Evolutionary conservation across 2,329 filamentous ascomycete species (phyloP).

Genomic region (Beauveria sp.): DNA sequence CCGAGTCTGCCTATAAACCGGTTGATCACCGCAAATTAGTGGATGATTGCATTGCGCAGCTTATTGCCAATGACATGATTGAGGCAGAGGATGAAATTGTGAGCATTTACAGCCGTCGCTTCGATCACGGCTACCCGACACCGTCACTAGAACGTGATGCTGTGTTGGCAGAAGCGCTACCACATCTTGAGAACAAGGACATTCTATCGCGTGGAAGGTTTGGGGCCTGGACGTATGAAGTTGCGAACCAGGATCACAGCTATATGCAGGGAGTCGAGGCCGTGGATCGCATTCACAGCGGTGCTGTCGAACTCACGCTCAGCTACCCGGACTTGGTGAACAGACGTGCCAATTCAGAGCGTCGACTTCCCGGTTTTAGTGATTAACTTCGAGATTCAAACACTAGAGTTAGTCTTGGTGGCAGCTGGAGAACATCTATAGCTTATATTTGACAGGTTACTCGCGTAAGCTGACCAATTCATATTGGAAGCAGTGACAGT

Average conservation of each 20-base stretch:
- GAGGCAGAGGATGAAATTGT: conserved; percentile 78
- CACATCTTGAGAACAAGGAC: conserved; percentile 72
- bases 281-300: conserved; percentile 80
- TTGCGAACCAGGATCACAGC: conserved; percentile 14
- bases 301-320: conserved; percentile 81
- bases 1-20: conserved; percentile 83
- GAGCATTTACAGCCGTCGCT: conserved; percentile 86
- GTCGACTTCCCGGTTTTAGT: background rate
- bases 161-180: conserved; percentile 76
- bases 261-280: conserved; percentile 96
- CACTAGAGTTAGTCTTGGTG: too few relatives aligned
- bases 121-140: conserved; percentile 91
- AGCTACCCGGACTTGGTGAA: conserved; percentile 98
- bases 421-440: too few relatives aligned
- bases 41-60: conserved; percentile 72
- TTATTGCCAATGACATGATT: conserved; percentile 91
- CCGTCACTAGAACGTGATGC: conserved; percentile 83
- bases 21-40: conserved; percentile 73
- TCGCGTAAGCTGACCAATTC: too few relatives aligned
- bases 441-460: too few relatives aligned
- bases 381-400: too few relatives aligned
- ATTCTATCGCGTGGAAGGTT: conserved; percentile 89
- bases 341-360: conserved; percentile 49
- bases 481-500: too few relatives aligned
- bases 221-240: conserved; percentile 88